These are phyloP conservation scores for Ceratocystis lukuohia DNA, from an alignment of 2,329 filamentous ascomycete genomes.

Conservation along the genomic window DNA sequence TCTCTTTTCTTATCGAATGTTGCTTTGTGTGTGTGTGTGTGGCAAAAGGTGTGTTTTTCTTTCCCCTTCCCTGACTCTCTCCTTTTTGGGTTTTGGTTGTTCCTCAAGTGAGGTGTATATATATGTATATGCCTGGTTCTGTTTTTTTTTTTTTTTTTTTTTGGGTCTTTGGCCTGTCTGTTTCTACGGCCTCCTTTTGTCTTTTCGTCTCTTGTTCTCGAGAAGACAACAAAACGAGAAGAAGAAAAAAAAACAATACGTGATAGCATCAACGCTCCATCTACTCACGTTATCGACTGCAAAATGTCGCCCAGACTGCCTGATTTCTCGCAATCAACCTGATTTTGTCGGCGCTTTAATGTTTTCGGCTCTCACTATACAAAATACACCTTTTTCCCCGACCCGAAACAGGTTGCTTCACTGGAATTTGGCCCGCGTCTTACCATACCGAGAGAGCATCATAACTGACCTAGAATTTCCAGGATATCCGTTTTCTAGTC, in stretches of 20 bases:
- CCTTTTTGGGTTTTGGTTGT: slow-evolving; percentile 1
- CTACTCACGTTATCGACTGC: background rate
- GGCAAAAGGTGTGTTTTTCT: slow-evolving; percentile 8
- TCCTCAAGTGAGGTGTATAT: background rate
- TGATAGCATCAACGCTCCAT: background rate
- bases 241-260: background rate
- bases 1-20: background rate
- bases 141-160: background rate
- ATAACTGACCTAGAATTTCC: background rate
- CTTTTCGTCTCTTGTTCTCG: background rate
- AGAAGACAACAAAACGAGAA: background rate
- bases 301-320: background rate
- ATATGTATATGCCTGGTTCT: background rate
- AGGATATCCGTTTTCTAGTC: background rate
- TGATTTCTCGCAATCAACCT: background rate
- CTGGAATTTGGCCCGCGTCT: background rate
- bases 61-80: background rate
- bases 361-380: background rate
- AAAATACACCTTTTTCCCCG: background rate
- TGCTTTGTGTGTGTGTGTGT: background rate
- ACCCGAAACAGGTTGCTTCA: background rate
- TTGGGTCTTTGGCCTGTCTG: background rate
- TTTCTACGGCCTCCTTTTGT: background rate
- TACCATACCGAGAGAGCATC: background rate
- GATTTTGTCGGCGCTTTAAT: background rate